These are phyloP conservation scores for Colletotrichum lupini DNA, from an alignment of 2,329 filamentous ascomycete genomes.

Conservation along the genomic window DNA sequence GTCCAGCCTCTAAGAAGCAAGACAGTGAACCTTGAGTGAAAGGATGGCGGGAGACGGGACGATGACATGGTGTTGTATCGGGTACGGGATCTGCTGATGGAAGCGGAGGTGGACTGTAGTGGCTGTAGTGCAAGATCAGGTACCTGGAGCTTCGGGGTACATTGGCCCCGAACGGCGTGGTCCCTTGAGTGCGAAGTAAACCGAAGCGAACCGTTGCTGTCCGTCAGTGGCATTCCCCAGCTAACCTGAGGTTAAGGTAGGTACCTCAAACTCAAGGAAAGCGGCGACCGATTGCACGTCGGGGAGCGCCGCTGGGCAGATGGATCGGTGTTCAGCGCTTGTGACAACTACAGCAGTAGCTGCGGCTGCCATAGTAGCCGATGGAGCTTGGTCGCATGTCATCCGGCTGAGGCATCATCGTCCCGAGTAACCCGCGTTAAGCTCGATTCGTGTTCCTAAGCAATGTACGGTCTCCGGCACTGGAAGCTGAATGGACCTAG, in stretches of 20 bases:
- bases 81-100: constrained; percentile 1
- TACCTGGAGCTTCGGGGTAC: constrained; percentile 19
- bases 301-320: constrained; percentile 1
- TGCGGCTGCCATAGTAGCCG: background rate
- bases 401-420: constrained; percentile 4
- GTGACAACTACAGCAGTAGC: background rate
- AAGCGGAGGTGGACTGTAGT: background rate
- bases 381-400: background rate
- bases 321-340: background rate
- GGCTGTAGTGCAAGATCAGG: background rate
- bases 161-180: background rate
- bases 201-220: constrained; percentile 34
- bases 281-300: background rate
- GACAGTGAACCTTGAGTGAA: constrained; percentile 11
- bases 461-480: background rate
- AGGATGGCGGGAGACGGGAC: constrained; percentile 19
- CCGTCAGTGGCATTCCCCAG: constrained; percentile 18
- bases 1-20: constrained; percentile 26
- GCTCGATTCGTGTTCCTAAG: background rate
- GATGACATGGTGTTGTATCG: constrained; percentile 17
- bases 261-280: constrained; percentile 6
- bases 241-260: constrained; percentile 13
- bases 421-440: background rate
- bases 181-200: constrained; percentile 27
- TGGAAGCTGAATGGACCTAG: background rate